Evolutionary conservation across 345 rosid genomes (phyloP), one percentile per base, ranked within the genome.

Genomic region (Gynandropsis gynandra): DNA sequence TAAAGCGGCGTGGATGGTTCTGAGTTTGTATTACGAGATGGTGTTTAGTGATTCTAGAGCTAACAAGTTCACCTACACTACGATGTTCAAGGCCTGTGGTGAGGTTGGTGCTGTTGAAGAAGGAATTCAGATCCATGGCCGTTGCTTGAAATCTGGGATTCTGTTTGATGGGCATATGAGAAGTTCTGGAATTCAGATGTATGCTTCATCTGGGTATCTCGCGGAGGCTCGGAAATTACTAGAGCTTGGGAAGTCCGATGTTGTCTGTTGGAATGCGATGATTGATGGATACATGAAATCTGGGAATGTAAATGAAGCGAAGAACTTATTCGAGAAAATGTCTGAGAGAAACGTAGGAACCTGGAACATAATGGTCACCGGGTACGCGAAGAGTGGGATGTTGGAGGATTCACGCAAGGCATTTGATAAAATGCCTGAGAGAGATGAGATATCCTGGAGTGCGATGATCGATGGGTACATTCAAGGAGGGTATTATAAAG

Each of bases 161-260:
- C 16, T 24, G 13, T 38, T 63, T 35, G 80, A 78, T 42, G 52
- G 35, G 56, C 78, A 78, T 29, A 47, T 78, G 1, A 67, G 24
- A 53, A 72, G 83, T 52, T 50, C 76, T 9, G 83, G 72, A 36
- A 78, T 78, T 62, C 74, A 67, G 37, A 78, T 78, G 83, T 75
- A 75, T 59, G 74, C 72, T 9, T 43, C 40, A 20, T 70, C 67
- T 56, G 67, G 76, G 3, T 21, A 27, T 1, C 27, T 70, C 12
- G 51, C 1, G 16, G 74, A 63, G 11, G 83, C 78, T 1, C 50
- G 76, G 43, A 47, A 50, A 20, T 14, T 75, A 67, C 70, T 75
- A 0, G 68, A 72, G 5, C 67, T 51, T 38, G 72, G 50, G 48
- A 68, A 50, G 4, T 60, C 33, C 0, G 81, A 76, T 54, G 67